These are phyloP conservation scores for Chaetothyriales sp. DNA, from an alignment of 2,329 filamentous ascomycete species.

Conservation along the genomic window DNA sequence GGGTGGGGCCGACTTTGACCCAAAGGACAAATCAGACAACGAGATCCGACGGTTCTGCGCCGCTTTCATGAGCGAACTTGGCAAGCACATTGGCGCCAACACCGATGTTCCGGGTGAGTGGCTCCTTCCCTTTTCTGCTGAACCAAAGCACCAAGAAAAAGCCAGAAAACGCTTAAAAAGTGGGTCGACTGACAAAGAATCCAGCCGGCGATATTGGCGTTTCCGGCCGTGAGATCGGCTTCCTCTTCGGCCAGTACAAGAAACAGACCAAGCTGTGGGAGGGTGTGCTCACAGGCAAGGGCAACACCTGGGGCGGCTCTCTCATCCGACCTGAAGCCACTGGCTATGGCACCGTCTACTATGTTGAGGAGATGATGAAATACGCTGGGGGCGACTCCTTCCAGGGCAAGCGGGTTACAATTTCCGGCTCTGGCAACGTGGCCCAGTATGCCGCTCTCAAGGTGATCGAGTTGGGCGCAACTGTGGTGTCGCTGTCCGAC, in stretches of 20 bases:
- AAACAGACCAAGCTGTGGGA: slow-evolving; percentile 80
- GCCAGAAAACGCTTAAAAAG: background rate
- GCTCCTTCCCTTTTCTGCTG: too few species aligned
- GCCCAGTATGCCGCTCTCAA: slow-evolving; percentile 96
- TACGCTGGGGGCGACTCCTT: slow-evolving; percentile 78
- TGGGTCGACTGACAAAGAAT: slow-evolving; percentile 4
- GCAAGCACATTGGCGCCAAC: slow-evolving; percentile 88
- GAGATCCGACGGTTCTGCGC: slow-evolving; percentile 97
- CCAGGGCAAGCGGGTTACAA: slow-evolving; percentile 79
- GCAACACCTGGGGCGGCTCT: slow-evolving; percentile 77
- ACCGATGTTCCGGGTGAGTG: slow-evolving; percentile 60
- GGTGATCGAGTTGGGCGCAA: slow-evolving; percentile 86
- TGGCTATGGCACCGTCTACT: slow-evolving; percentile 59
- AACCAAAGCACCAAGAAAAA: too few species aligned
- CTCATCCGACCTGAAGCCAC: slow-evolving; percentile 95
- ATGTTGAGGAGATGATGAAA: slow-evolving; percentile 88
- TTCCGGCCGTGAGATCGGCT: slow-evolving; percentile 80
- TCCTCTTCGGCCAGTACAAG: slow-evolving; percentile 88
- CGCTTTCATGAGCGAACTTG: slow-evolving; percentile 89
- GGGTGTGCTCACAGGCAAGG: slow-evolving; percentile 93
- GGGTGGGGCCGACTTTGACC: slow-evolving; percentile 95
- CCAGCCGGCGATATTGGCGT: slow-evolving; percentile 88
- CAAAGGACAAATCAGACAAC: slow-evolving; percentile 93
- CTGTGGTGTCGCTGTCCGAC: slow-evolving; percentile 85
- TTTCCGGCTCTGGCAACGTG: slow-evolving; percentile 95